Evolutionary conservation across 495 filamentous ascomycete genomes (phyloP), one percentile per base, ranked within the genome.

Genomic region (Sordaria brevicollis): DNA sequence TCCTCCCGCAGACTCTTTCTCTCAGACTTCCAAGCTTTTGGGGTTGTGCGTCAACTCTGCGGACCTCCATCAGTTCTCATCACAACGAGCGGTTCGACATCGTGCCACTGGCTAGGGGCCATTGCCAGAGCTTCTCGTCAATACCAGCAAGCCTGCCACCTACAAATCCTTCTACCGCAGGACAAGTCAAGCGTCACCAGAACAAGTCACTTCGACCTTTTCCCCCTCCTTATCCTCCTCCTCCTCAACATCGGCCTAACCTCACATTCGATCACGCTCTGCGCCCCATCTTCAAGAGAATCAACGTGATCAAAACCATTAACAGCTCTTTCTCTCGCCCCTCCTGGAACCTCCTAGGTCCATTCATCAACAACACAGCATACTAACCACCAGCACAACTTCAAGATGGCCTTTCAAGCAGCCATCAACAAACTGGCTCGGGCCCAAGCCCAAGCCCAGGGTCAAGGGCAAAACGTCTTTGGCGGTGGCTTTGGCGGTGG

Each of bases 131-230:
- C n/a, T 21, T 49, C n/a, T 9, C 11, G 19, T 49, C 41, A 49
- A 49, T 76, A 76, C 65, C 76, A 71, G 69, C 73, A 71, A n/a
- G 35, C 72, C 77, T 73, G 19, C 82, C 72, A 39, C 83, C 39
- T 84, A 85, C 79, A 72, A 85, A 80, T 71, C 85, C 77, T 79
- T 86, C 82, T 80, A 71, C 80, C 86, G 74, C 78, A n/a, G 82
- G 72, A 82, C 49, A 57, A 13, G 25, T 13, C 21, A 31, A 57
- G 79, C 49, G 15, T 67, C 75, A 31, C 15, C 25, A 57, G 49
- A 57, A 31, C 2, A 57, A 36, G 25, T n/a, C 49, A 62, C 21
- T 62, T 62, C 25, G 6, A 17, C 11, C 11, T 31, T 6, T 13
- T 62, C 19, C 8, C 21, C 7, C 35, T 36, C 25, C 25, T 57